Evolutionary conservation across 1,139 yeast genomes (phyloP), one percentile per base, ranked within the genome.

Genomic region (Pichia sorboxylosa): DNA sequence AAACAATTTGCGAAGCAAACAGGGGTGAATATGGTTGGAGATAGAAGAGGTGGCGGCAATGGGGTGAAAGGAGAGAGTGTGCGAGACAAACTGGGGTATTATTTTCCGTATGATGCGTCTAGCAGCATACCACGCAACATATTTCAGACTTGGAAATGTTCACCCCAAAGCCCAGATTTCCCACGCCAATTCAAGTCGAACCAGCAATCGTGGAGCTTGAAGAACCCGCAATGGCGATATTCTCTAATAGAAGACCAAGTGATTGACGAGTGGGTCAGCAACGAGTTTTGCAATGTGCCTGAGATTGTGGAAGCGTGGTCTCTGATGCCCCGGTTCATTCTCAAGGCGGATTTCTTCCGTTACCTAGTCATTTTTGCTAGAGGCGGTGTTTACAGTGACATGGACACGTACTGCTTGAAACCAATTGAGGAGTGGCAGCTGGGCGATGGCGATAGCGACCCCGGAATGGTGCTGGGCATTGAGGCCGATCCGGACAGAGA

Each of bases 71-170:
- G n/a, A n/a, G n/a, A n/a, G n/a, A n/a, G n/a, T n/a, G n/a, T n/a
- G n/a, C 61, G 81, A 35, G 67, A 67, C 35, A 75, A 73, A 46
- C 60, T 85, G 33, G 63, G 81, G 4, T 67, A 52, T 45, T 72
- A 72, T 43, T 82, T 78, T 50, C 94, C 94, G 0, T 85, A 83
- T 53, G 77, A 77, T 37, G 63, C 73, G 2, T 40, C 55, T 14
- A 57, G 61, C 33, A 42, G 46, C 5, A 27, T 51, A 4, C 44
- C 53, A 3, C 77, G 75, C 39, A 67, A 68, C 38, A 73, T 90
- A 28, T 90, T 97, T 96, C 98, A 90, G 57, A 90, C 98, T 1
- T 90, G 97, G 96, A 87, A 85, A 57, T 75, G 70, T 10, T 70
- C 69, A 6, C 47, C 67, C 16, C 64, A 65, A 11, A 71, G 76